These are phyloP conservation scores for Sclerotinia borealis DNA, from an alignment of 2,329 filamentous ascomycete species.

Conservation along the genomic window DNA sequence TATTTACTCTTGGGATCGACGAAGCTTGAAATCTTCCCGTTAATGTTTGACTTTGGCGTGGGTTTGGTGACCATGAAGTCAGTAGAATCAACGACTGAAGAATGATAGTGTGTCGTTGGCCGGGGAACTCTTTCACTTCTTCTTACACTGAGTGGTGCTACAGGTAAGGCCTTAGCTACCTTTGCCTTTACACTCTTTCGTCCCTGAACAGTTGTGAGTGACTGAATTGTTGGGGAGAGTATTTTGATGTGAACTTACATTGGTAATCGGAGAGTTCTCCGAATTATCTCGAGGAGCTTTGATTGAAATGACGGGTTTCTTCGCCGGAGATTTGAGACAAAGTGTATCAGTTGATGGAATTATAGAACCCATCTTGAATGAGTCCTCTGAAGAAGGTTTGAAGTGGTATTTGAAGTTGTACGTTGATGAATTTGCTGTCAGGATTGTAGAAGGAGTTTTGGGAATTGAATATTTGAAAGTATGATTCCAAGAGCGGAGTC, in stretches of 20 bases:
- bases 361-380: not conserved
- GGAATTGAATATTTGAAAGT: not conserved
- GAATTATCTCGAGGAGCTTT: not conserved
- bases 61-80: not conserved
- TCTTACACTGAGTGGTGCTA: not conserved
- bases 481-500: not conserved
- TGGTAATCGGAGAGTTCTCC: not conserved
- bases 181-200: not conserved
- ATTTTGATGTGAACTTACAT: not conserved
- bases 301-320: not conserved
- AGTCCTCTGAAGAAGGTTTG: not conserved
- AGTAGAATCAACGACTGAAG: not conserved
- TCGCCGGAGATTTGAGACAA: not conserved
- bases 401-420: not conserved
- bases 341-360: not conserved
- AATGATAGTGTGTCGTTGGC: not conserved
- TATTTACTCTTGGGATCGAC: conserved; percentile 19
- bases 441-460: not conserved
- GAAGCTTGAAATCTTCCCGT: conserved; percentile 15
- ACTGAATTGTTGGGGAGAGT: not conserved
- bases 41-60: not conserved
- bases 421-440: not conserved
- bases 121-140: conserved; percentile 2
- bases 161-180: not conserved
- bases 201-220: not conserved